Percentiles rank a stretch among this genome's conserved stretches.
phyloP scores from a whole-genome alignment of 2,329 filamentous ascomycete species.

The Aphanocladium album region DNA sequence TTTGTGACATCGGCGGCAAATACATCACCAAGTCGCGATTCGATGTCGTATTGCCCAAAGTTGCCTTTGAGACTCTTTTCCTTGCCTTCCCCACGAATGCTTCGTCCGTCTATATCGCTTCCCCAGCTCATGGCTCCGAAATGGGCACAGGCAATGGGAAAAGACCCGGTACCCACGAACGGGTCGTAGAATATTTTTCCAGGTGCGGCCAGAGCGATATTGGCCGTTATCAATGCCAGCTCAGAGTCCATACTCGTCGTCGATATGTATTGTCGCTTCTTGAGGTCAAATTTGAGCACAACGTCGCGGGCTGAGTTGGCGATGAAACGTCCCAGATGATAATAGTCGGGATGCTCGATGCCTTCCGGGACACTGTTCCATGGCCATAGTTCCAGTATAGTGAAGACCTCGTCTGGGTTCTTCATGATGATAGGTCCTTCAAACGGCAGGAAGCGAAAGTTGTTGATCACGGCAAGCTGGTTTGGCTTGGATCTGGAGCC shows the following conservation, averaged over 20 bases:
- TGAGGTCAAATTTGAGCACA: slow-evolving; percentile 74
- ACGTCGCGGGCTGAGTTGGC: slow-evolving; percentile 62
- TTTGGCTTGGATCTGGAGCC: slow-evolving; percentile 59
- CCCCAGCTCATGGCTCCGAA: slow-evolving; percentile 82
- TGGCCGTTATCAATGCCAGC: slow-evolving; percentile 84
- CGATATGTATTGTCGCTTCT: slow-evolving; percentile 88
- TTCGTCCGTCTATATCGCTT: slow-evolving; percentile 89
- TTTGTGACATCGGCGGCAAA: slow-evolving; percentile 88
- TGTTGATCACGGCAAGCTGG: slow-evolving; percentile 73
- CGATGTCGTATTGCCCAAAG: slow-evolving; percentile 76
- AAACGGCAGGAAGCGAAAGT: slow-evolving; percentile 74
- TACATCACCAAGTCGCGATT: slow-evolving; percentile 63
- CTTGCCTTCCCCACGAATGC: slow-evolving; percentile 67
- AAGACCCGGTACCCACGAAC: slow-evolving; percentile 92
- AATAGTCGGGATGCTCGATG: slow-evolving; percentile 47
- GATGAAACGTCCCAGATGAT: slow-evolving; percentile 71
- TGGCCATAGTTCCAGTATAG: slow-evolving; percentile 77
- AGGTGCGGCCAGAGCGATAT: slow-evolving; percentile 75
- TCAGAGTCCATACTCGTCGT: slow-evolving; percentile 98
- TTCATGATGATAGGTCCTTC: slow-evolving; percentile 73
- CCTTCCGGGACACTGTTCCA: slow-evolving; percentile 45
- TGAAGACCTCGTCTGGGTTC: slow-evolving; percentile 68
- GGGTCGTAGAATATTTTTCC: slow-evolving; percentile 91
- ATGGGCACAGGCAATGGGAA: slow-evolving; percentile 82
- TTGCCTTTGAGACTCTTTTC: slow-evolving; percentile 58